A percentile compares a stretch with the other conserved stretches of the same genome.
phyloP scores from a whole-genome alignment of 2,329 filamentous ascomycete genomes.

The Botrytis cinerea region DNA sequence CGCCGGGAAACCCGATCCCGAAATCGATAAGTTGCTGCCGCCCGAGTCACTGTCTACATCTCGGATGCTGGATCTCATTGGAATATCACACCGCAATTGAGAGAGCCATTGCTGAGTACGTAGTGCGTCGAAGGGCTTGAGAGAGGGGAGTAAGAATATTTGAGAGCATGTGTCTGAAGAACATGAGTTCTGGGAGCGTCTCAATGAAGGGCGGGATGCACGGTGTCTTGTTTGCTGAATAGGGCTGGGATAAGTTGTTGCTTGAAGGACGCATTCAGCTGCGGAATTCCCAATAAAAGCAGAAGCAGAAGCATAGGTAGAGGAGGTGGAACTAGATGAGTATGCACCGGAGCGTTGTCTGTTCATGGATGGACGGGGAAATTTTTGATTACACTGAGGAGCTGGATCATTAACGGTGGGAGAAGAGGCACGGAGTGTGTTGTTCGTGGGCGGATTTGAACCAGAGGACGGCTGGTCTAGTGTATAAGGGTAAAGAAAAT shows the following conservation, averaged over 20 bases:
- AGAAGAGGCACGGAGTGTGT: neutral
- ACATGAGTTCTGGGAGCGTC: neutral
- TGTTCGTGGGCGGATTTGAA: too few relatives aligned
- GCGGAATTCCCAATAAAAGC: neutral
- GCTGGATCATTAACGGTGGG: neutral
- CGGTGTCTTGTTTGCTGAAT: too few relatives aligned
- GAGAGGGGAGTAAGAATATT: too few relatives aligned
- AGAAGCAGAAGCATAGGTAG: neutral
- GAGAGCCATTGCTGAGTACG: too few relatives aligned
- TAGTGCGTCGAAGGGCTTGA: accelerated
- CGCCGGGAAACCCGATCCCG: too few relatives aligned
- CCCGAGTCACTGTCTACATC: neutral
- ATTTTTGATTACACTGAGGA: neutral
- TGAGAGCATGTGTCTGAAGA: neutral
- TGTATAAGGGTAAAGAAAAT: neutral
- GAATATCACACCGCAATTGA: neutral
- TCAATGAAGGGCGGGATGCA: accelerated
- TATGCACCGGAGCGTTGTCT: neutral
- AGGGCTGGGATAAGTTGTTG: too few relatives aligned
- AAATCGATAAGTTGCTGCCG: neutral
- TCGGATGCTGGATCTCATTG: too few relatives aligned
- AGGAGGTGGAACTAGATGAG: neutral
- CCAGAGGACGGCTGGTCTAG: neutral
- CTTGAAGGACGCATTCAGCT: neutral
- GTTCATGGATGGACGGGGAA: neutral